Conservation (phyloP, 768 basidiomycete genomes). For the Zangia roseola region DNA sequence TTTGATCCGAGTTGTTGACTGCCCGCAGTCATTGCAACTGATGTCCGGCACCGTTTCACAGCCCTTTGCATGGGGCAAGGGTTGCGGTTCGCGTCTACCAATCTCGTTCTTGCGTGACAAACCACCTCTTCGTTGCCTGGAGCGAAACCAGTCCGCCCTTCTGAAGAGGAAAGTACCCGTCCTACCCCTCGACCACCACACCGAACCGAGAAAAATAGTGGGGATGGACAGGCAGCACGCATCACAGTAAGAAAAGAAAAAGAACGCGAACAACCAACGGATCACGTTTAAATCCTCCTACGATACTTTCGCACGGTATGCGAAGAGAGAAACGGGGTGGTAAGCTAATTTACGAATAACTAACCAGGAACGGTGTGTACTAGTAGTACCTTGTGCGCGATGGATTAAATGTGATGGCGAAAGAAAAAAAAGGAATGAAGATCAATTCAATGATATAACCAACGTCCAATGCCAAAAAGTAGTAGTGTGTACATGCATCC, state of each 20-base stretch:
- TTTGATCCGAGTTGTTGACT: too few species aligned
- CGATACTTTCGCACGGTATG: conserved; percentile 16
- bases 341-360: conserved; percentile 28
- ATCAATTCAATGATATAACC: background rate
- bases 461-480: background rate
- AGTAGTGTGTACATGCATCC: background rate
- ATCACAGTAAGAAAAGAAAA: background rate
- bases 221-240: conserved; percentile 21
- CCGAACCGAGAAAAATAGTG: conserved; percentile 11
- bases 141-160: conserved; percentile 15
- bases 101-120: conserved; percentile 24
- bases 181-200: conserved; percentile 9
- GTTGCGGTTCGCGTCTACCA: conserved; percentile 6
- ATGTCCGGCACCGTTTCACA: conserved; percentile 21
- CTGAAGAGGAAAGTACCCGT: conserved; percentile 27
- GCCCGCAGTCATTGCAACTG: too few species aligned
- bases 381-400: background rate
- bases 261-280: background rate
- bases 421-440: background rate
- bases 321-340: background rate
- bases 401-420: background rate
- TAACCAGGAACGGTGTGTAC: conserved; percentile 15
- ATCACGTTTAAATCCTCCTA: background rate
- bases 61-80: background rate
- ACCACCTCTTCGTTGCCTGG: conserved; percentile 31